Conservation (phyloP, 352 stramenopile species). For the Phytophthora chlamydospora region DNA sequence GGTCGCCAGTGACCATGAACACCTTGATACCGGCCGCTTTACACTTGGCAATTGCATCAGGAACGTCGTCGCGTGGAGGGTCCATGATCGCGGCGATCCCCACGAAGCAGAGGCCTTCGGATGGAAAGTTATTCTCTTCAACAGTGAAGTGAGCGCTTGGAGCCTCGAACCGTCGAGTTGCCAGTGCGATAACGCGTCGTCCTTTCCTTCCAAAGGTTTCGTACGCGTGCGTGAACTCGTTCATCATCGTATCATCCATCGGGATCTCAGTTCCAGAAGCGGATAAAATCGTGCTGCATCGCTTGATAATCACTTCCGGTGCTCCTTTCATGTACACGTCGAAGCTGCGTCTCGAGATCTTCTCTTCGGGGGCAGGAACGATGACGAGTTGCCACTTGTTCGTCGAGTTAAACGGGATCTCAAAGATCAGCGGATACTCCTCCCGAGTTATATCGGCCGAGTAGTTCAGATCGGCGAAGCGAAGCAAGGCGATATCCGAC, state of each 20-base stretch:
- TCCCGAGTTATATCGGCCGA: slow-evolving; percentile 38
- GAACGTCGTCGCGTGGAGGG: slow-evolving; percentile 80
- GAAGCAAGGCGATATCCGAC: slow-evolving; percentile 57
- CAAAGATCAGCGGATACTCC: slow-evolving; percentile 54
- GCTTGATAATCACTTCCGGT: slow-evolving; percentile 91
- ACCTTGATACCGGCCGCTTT: slow-evolving; percentile 88
- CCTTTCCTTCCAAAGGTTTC: slow-evolving; percentile 52
- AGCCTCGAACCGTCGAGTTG: slow-evolving; percentile 41
- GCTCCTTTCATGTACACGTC: slow-evolving; percentile 94
- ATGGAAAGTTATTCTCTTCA: slow-evolving; percentile 51
- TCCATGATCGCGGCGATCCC: slow-evolving; percentile 94
- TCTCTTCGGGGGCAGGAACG: slow-evolving; percentile 29
- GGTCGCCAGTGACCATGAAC: slow-evolving; percentile 93
- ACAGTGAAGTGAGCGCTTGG: slow-evolving; percentile 30
- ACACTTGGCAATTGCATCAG: slow-evolving; percentile 76
- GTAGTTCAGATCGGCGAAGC: slow-evolving; percentile 50
- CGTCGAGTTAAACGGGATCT: slow-evolving; percentile 73
- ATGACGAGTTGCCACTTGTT: slow-evolving; percentile 75
- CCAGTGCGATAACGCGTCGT: slow-evolving; percentile 50
- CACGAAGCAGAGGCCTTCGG: slow-evolving; percentile 69
- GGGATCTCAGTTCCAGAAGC: slow-evolving; percentile 50
- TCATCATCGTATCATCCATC: slow-evolving; percentile 48
- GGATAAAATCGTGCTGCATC: slow-evolving; percentile 77
- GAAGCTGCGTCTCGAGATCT: slow-evolving; percentile 16
- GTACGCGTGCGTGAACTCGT: slow-evolving; percentile 59